phyloP scores from a whole-genome alignment of 768 basidiomycete genomes.

The Hygrophorus pudorinus region DNA sequence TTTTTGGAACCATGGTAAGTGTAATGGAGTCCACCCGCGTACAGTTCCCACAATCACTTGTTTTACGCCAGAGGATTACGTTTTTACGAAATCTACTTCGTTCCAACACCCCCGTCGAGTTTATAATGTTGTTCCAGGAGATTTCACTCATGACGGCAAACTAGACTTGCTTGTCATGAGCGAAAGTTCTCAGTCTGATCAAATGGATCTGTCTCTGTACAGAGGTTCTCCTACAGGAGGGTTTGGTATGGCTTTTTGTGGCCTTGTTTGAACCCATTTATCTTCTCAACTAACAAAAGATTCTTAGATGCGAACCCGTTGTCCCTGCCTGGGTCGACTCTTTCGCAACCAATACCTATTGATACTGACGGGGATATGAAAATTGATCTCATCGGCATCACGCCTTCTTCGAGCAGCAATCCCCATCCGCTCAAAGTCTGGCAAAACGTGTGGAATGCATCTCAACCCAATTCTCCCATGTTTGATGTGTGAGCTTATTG shows the following conservation, averaged over 20 bases:
- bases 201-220: slow-evolving; percentile 64
- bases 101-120: slow-evolving; percentile 50
- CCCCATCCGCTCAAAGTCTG: slow-evolving; percentile 51
- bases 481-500: slow-evolving; percentile 50
- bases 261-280: background rate
- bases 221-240: slow-evolving; percentile 50
- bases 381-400: slow-evolving; percentile 75
- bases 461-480: slow-evolving; percentile 37
- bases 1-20: slow-evolving; percentile 73
- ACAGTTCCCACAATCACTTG: slow-evolving; percentile 4
- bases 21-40: background rate
- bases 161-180: slow-evolving; percentile 89
- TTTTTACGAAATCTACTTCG: slow-evolving; percentile 38
- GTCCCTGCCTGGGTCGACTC: slow-evolving; percentile 49
- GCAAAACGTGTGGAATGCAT: slow-evolving; percentile 71
- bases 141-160: slow-evolving; percentile 87
- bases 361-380: slow-evolving; percentile 85
- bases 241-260: slow-evolving; percentile 42
- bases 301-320: slow-evolving; percentile 34
- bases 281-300: background rate
- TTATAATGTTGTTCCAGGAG: slow-evolving; percentile 82
- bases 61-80: slow-evolving; percentile 42
- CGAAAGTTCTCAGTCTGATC: slow-evolving; percentile 33
- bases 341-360: slow-evolving; percentile 75
- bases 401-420: slow-evolving; percentile 26